phyloP scores from a whole-genome alignment of 495 filamentous ascomycete species.

The Hapsidospora chrysogenum region DNA sequence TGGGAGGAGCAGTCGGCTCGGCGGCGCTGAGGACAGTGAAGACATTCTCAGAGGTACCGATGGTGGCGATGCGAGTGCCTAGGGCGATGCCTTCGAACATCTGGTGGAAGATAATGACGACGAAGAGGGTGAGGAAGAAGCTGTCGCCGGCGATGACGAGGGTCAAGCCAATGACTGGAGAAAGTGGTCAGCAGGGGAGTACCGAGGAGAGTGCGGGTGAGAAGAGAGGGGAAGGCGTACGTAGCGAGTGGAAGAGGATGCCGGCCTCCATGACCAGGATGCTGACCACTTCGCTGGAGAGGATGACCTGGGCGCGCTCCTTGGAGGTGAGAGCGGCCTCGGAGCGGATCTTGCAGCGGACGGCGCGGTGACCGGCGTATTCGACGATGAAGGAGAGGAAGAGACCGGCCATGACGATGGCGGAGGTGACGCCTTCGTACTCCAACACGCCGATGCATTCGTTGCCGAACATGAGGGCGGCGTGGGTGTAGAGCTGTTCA shows the following conservation, averaged over 20 bases:
- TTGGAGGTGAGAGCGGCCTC: conserved; percentile 1
- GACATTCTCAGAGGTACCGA: conserved; percentile 11
- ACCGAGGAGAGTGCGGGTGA: neutral
- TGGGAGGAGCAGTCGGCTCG: too few relatives aligned
- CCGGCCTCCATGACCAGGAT: conserved; percentile 51
- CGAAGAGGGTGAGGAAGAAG: conserved; percentile 37
- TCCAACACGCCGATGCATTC: conserved; percentile 41
- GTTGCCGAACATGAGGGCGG: conserved; percentile 43
- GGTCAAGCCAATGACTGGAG: conserved; percentile 37
- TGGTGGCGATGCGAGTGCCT: conserved; percentile 51
- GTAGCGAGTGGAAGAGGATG: conserved; percentile 55
- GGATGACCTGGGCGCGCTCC: neutral
- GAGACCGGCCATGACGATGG: conserved; percentile 48
- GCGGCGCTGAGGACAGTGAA: neutral
- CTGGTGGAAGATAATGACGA: conserved; percentile 48
- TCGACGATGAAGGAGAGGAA: conserved; percentile 48
- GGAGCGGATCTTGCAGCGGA: conserved; percentile 13
- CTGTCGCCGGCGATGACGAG: conserved; percentile 39
- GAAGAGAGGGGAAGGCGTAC: conserved; percentile 14
- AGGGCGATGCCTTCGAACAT: conserved; percentile 69
- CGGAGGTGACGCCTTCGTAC: conserved; percentile 44
- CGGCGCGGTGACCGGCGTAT: conserved; percentile 34
- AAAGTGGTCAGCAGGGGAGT: conserved; percentile 2
- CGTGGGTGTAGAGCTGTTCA: conserved; percentile 49
- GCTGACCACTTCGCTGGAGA: conserved; percentile 27